phyloP scores from a whole-genome alignment of 2,329 filamentous ascomycete genomes.

The Botryotinia calthae region DNA sequence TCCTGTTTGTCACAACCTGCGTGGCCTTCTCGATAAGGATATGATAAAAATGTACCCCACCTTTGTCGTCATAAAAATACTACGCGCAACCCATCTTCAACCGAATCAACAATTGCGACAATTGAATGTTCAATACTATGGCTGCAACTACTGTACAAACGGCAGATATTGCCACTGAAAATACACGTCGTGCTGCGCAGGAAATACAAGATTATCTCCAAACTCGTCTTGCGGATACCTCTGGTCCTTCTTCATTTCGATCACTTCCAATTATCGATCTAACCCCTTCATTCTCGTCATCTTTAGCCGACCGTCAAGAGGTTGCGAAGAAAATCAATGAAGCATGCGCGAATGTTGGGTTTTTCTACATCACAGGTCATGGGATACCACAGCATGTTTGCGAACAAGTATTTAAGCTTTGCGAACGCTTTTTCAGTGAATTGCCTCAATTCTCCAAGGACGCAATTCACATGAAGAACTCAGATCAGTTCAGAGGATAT shows the following conservation, averaged over 20 bases:
- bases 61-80: neutral
- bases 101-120: neutral
- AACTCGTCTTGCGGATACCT: constrained; percentile 27
- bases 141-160: neutral
- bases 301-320: constrained; percentile 29
- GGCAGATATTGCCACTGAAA: too few relatives aligned
- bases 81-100: neutral
- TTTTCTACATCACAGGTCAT: constrained; percentile 46
- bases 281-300: constrained; percentile 34
- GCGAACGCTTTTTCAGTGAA: constrained; percentile 47
- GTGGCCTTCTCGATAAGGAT: neutral
- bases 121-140: neutral
- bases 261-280: constrained; percentile 37
- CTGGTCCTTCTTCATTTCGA: constrained; percentile 29
- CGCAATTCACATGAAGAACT: constrained; percentile 40
- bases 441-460: constrained; percentile 48
- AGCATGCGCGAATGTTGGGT: constrained; percentile 35
- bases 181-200: constrained; percentile 28
- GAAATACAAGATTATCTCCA: constrained; percentile 35
- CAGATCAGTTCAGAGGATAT: constrained; percentile 47
- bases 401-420: constrained; percentile 42
- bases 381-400: constrained; percentile 44
- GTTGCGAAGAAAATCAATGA: constrained; percentile 34
- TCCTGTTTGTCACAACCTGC: neutral
- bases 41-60: constrained; percentile 1